These are phyloP conservation scores for Pisolithus sp. DNA, from an alignment of 768 basidiomycete genomes.

Conservation along the genomic window DNA sequence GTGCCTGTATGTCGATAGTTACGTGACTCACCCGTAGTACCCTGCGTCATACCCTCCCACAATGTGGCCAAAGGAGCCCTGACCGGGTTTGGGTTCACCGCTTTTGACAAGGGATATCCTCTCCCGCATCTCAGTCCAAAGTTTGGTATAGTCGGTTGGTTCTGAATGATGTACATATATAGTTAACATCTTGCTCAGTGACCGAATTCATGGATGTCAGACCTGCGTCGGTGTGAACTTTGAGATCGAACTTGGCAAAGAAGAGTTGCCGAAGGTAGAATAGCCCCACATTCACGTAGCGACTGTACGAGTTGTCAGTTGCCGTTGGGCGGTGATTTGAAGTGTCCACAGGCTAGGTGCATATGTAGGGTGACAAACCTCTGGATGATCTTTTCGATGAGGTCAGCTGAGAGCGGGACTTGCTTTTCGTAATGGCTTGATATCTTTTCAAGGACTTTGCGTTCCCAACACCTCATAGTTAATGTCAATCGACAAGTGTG, in stretches of 20 bases:
- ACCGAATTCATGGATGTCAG: background rate
- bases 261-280: constrained; percentile 81
- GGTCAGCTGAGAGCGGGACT: constrained; percentile 59
- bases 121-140: constrained; percentile 75
- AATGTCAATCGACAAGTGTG: background rate
- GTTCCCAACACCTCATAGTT: constrained; percentile 67
- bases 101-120: constrained; percentile 63
- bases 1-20: constrained; percentile 3
- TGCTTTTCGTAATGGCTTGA: constrained; percentile 74
- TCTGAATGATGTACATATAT: background rate
- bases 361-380: constrained; percentile 37
- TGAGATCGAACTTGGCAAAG: constrained; percentile 75
- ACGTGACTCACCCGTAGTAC: constrained; percentile 39
- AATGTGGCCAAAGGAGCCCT: constrained; percentile 72
- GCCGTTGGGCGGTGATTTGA: no score
- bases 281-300: constrained; percentile 77
- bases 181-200: background rate
- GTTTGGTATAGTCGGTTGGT: constrained; percentile 58
- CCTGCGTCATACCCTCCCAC: constrained; percentile 66
- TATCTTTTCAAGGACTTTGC: constrained; percentile 67
- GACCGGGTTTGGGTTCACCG: constrained; percentile 56
- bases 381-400: constrained; percentile 76
- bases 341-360: background rate
- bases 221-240: constrained; percentile 69
- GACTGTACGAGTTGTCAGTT: constrained; percentile 29